Evolutionary conservation across 345 rosid species (phyloP).

Genomic region (Syzygium aromaticum): DNA sequence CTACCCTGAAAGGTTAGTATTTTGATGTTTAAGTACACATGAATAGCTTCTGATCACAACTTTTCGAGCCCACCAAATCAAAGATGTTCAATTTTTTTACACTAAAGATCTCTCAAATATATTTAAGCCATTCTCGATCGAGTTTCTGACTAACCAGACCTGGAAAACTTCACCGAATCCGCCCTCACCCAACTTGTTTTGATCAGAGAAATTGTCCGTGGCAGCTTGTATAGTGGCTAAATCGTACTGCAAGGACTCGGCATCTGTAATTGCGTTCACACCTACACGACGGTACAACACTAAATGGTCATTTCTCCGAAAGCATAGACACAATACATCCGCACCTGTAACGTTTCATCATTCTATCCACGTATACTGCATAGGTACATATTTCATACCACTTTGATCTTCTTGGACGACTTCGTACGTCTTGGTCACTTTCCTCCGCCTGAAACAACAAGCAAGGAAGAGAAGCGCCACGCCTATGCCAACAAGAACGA

Average conservation of each 20-base stretch:
- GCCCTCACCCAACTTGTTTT: no score
- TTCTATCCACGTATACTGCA: no score
- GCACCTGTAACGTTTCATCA: no score
- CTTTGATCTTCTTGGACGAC: not conserved
- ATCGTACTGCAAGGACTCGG: not conserved
- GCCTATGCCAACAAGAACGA: no score
- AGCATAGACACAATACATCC: no score
- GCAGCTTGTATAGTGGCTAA: constrained; percentile 15
- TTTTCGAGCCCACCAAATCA: not conserved
- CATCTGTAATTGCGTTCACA: no score
- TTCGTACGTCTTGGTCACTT: not conserved
- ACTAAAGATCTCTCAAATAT: not conserved
- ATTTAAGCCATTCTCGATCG: constrained; percentile 14
- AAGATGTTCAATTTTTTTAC: not conserved
- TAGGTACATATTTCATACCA: no score
- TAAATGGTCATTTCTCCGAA: no score
- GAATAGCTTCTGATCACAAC: not conserved
- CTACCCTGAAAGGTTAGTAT: not conserved
- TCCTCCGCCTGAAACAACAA: no score
- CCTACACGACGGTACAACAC: no score
- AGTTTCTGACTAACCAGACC: constrained; percentile 2
- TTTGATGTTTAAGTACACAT: not conserved
- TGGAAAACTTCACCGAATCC: no score
- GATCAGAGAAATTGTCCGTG: not conserved
- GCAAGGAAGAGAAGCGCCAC: no score